Base-by-base conservation (phyloP, 495 filamentous ascomycete species). In the Talaromyces stipitatus region DNA sequence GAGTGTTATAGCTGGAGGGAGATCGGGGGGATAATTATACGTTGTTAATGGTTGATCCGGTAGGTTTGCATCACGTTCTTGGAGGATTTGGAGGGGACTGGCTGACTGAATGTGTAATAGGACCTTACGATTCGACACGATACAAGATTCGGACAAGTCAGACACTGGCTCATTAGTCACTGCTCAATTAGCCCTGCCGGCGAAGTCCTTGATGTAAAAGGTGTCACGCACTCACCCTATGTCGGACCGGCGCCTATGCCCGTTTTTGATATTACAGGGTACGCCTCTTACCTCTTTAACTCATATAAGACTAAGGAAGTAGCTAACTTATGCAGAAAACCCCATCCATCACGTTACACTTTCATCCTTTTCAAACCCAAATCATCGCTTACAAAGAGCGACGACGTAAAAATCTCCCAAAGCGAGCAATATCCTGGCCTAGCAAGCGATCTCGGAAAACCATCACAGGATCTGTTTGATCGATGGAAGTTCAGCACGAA, bases 11-110 rank as follows among this genome's bases (percentile, higher is more conserved):
- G 30, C 32, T 27, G 0, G 30, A 41, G 18, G 23, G n/a, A 41
- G 30, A 55, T 16, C 11, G 28, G 28, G 8, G 18, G 12, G 29
- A 30, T 48, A 32, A 32, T 0, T 58, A 36, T 27, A 50, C 45
- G 18, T 9, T 58, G 26, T 26, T 58, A 22, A 58, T 58, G 56
- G 47, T 58, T 5, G 56, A 58, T 41, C 56, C 56, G 41, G 55
- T 57, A 22, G 26, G 24, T 58, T 30, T 45, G 38, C n/a, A 20
- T 14, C 38, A 6, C 38, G 4, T 45, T 10, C 11, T 14, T 45
- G 4, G 7, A 14, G 4, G 8, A n/a, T 20, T 45, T 5, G 30
- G 5, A 45, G 5, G n/a, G 36, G 18, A 18, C 36, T 36, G 36
- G 18, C 36, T 14, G 22, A 0, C 3, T 27, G 18, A 12, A 6